A percentile compares a stretch with the other conserved stretches of the same genome.
These are phyloP conservation scores for Termitomyces sp. DNA, from an alignment of 768 basidiomycete species.

Conservation along the genomic window DNA sequence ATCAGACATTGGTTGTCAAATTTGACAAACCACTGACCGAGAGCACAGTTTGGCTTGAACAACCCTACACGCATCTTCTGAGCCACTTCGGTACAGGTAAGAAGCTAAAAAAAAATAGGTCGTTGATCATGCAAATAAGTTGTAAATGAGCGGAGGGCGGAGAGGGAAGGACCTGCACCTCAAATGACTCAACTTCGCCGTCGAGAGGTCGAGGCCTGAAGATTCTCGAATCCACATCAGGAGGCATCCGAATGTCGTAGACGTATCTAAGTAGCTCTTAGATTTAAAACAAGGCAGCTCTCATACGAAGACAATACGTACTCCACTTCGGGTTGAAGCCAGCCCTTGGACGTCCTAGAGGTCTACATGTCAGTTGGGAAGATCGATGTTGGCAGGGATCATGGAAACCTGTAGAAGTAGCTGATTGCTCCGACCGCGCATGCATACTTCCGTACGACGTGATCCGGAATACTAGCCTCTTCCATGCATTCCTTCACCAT, in stretches of 20 bases:
- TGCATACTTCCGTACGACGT: constrained; percentile 54
- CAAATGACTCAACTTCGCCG: constrained; percentile 92
- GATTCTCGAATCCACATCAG: constrained; percentile 34
- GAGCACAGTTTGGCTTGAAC: constrained; percentile 92
- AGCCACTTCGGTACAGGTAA: constrained; percentile 58
- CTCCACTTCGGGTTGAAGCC: constrained; percentile 87
- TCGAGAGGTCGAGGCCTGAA: constrained; percentile 74
- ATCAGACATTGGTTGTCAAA: background rate
- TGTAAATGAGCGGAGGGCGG: too few species aligned
- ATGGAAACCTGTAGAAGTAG: constrained; percentile 67
- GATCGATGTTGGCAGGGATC: background rate
- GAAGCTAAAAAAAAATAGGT: constrained; percentile 43
- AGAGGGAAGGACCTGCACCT: constrained; percentile 38
- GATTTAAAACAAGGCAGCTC: background rate
- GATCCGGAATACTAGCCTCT: constrained; percentile 77
- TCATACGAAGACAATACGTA: constrained; percentile 25
- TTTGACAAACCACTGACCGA: constrained; percentile 44
- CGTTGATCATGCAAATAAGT: background rate
- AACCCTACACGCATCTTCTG: constrained; percentile 56
- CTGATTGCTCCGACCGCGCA: constrained; percentile 65
- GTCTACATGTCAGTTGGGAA: background rate
- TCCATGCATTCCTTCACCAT: constrained; percentile 91
- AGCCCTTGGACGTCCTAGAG: constrained; percentile 57
- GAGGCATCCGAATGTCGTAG: constrained; percentile 76
- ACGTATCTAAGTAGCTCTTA: constrained; percentile 50